Conservation (phyloP, 345 rosid species). For the Zanthoxylum bungeanum region DNA sequence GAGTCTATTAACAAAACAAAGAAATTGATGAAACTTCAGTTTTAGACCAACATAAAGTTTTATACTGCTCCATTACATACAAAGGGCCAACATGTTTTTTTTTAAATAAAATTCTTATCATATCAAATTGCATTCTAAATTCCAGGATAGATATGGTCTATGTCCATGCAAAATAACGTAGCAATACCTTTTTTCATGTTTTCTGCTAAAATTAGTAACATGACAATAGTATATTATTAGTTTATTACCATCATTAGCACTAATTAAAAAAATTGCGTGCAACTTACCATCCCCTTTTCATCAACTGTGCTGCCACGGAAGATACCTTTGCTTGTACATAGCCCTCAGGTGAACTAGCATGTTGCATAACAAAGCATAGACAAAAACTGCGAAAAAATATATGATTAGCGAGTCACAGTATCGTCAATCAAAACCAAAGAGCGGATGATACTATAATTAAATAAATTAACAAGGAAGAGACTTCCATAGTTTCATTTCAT, state of each 20-base stretch:
- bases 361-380: slow-evolving; percentile 72
- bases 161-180: background rate
- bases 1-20: background rate
- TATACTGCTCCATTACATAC: background rate
- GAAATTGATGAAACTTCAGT: background rate
- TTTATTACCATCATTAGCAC: background rate
- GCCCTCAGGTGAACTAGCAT: slow-evolving; percentile 76
- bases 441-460: background rate
- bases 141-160: background rate
- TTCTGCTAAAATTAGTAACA: background rate
- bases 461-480: background rate
- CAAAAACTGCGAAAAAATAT: slow-evolving; percentile 68
- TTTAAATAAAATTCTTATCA: background rate
- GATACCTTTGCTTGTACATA: slow-evolving; percentile 89
- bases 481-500: background rate
- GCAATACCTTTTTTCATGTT: background rate
- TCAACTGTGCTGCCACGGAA: slow-evolving; percentile 92
- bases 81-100: background rate
- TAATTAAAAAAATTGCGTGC: background rate
- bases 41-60: background rate
- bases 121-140: background rate
- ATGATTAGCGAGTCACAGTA: background rate
- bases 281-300: slow-evolving; percentile 98
- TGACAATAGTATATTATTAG: background rate
- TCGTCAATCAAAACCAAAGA: background rate